These are phyloP conservation scores for Truncatella angustata DNA, from an alignment of 2,329 filamentous ascomycete genomes.

Conservation along the genomic window DNA sequence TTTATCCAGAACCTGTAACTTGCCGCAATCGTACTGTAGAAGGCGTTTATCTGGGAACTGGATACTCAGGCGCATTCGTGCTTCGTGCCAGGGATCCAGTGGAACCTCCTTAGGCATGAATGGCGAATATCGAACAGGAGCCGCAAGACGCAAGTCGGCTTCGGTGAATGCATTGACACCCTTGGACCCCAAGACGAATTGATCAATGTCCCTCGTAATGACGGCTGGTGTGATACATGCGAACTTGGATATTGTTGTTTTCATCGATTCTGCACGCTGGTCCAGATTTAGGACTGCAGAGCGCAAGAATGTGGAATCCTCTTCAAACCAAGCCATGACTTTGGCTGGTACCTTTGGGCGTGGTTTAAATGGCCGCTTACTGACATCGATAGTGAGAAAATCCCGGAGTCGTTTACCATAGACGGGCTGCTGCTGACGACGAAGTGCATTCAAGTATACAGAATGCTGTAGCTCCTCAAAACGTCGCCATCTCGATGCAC, in stretches of 20 bases:
- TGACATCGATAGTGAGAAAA: conserved; percentile 63
- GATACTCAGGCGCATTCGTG: conserved; percentile 88
- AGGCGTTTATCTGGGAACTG: conserved; percentile 95
- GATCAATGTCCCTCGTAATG: conserved; percentile 73
- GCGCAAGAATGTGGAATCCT: conserved; percentile 61
- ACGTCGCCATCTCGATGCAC: conserved; percentile 63
- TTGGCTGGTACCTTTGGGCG: conserved; percentile 60
- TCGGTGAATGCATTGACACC: conserved; percentile 57
- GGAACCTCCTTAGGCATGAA: conserved; percentile 56
- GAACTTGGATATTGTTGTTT: conserved; percentile 79
- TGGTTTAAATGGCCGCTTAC: conserved; percentile 57
- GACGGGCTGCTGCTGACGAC: conserved; percentile 75
- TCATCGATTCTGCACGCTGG: conserved; percentile 69
- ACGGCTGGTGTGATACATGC: conserved; percentile 89
- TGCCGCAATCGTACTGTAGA: conserved; percentile 97
- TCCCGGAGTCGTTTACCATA: conserved; percentile 81
- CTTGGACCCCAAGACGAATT: conserved; percentile 62
- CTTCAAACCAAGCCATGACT: conserved; percentile 72
- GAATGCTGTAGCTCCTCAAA: conserved; percentile 79
- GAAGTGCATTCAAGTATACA: conserved; percentile 76
- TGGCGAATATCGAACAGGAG: conserved; percentile 52
- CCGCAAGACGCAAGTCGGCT: conserved; percentile 55
- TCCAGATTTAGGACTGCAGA: conserved; percentile 73
- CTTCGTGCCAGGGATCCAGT: conserved; percentile 86
- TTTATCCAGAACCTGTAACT: conserved; percentile 85